These are phyloP conservation scores for Ambrosiella beaveri DNA, from an alignment of 2,329 filamentous ascomycete species.

Conservation along the genomic window DNA sequence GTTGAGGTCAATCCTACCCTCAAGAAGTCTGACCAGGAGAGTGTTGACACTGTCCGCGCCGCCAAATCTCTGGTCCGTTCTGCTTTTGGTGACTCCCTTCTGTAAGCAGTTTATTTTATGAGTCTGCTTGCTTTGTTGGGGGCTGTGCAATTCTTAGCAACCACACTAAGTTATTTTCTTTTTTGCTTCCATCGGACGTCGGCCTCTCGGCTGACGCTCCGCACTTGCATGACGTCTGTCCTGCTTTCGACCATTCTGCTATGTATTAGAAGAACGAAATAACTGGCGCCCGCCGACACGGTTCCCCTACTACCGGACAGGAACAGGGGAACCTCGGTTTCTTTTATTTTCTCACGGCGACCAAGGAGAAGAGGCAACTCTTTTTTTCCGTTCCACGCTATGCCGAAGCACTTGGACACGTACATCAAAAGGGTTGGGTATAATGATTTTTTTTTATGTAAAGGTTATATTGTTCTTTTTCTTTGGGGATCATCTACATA, in stretches of 20 bases:
- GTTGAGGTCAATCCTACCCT: conserved; percentile 68
- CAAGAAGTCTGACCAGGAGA: conserved; percentile 39
- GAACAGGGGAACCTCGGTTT: neutral
- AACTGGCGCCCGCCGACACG: conserved; percentile 6
- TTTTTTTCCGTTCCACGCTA: conserved; percentile 13
- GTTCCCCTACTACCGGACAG: neutral
- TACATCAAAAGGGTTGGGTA: conserved; percentile 9
- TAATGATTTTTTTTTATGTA: conserved; percentile 1
- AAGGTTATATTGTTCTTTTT: conserved; percentile 5
- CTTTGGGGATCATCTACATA: neutral
- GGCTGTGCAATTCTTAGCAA: neutral
- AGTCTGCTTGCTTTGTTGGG: neutral
- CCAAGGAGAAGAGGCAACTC: conserved; percentile 12
- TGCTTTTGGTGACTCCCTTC: conserved; percentile 75
- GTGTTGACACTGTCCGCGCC: conserved; percentile 71
- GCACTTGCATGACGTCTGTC: neutral
- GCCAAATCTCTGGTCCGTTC: conserved; percentile 85
- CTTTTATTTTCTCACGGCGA: neutral
- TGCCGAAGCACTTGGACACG: conserved; percentile 14
- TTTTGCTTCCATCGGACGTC: neutral
- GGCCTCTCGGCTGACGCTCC: neutral
- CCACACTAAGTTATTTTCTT: neutral
- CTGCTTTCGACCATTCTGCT: conserved; percentile 10
- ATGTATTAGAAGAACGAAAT: conserved; percentile 12
- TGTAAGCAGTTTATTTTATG: conserved; percentile 30